A percentile compares a stretch with the other conserved stretches of the same genome.
Conservation (phyloP, 768 basidiomycete species). For the Asterophora parasitica region DNA sequence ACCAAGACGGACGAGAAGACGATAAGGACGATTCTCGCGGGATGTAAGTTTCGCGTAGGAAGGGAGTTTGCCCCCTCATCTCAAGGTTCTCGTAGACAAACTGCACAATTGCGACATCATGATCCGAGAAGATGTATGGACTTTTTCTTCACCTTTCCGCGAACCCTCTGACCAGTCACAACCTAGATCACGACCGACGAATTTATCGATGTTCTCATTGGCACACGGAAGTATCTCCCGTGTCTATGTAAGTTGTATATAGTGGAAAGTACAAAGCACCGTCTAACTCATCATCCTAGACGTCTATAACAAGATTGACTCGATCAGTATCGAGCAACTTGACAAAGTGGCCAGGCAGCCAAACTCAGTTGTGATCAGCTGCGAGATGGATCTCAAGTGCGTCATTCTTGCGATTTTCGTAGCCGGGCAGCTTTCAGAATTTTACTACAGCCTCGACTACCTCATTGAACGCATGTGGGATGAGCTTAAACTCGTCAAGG, state of each 20-base stretch:
- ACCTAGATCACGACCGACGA: slow-evolving; percentile 33
- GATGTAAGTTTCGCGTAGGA: slow-evolving; percentile 47
- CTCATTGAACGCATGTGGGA: slow-evolving; percentile 78
- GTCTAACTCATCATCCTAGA: slow-evolving; percentile 36
- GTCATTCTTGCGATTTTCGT: slow-evolving; percentile 15
- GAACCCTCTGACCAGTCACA: background rate
- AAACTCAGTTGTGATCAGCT: slow-evolving; percentile 91
- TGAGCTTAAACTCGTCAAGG: slow-evolving; percentile 75
- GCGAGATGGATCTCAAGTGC: slow-evolving; percentile 90
- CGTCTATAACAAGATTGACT: slow-evolving; percentile 96
- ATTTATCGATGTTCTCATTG: slow-evolving; percentile 97
- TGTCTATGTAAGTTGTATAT: slow-evolving; percentile 65
- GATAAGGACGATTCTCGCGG: slow-evolving; percentile 85
- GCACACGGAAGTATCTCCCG: slow-evolving; percentile 90
- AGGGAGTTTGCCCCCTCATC: background rate
- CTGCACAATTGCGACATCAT: slow-evolving; percentile 95
- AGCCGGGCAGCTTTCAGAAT: slow-evolving; percentile 8
- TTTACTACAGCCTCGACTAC: slow-evolving; percentile 57
- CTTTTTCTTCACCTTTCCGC: slow-evolving; percentile 1
- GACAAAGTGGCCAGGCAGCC: slow-evolving; percentile 80
- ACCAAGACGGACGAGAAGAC: slow-evolving; percentile 95
- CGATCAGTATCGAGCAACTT: slow-evolving; percentile 77
- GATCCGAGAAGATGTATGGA: slow-evolving; percentile 89
- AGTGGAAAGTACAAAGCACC: background rate
- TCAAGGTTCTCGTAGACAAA: slow-evolving; percentile 51